Evolutionary conservation across 2,329 filamentous ascomycete species (phyloP).

Genomic region (Botrytis cinerea): DNA sequence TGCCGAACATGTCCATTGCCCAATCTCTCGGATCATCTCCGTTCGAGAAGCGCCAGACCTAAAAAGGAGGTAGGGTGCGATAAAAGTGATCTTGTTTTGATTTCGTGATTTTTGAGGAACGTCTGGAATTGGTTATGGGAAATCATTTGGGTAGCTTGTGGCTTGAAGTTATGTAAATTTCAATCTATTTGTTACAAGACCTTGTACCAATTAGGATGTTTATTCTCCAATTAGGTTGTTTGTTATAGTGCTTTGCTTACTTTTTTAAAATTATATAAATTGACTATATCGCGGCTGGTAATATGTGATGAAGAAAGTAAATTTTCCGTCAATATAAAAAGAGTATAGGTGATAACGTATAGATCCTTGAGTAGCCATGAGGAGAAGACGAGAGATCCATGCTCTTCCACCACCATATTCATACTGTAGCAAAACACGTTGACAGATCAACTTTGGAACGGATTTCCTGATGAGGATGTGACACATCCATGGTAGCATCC

Average conservation of each 20-base stretch:
- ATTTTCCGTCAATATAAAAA: not conserved
- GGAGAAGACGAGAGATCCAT: not conserved
- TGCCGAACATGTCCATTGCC: conserved; percentile 15
- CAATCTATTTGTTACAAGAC: conserved; percentile 21
- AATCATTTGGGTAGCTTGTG: conserved; percentile 9
- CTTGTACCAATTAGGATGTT: conserved; percentile 12
- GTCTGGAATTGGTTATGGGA: conserved; percentile 1
- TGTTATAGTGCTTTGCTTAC: conserved; percentile 14
- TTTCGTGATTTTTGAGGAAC: not conserved
- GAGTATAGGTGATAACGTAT: not conserved
- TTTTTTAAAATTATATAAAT: not conserved
- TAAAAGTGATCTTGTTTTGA: not conserved
- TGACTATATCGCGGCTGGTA: not conserved
- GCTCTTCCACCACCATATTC: not conserved
- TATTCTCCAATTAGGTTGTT: not conserved
- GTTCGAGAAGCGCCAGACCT: conserved; percentile 1
- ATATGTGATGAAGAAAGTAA: not conserved
- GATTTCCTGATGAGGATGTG: conserved; percentile 19
- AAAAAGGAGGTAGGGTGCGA: not conserved
- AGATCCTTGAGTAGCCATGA: conserved; percentile 8
- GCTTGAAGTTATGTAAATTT: conserved; percentile 17
- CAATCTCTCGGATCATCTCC: conserved; percentile 26
- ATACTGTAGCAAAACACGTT: conserved; percentile 15
- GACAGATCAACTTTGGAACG: conserved; percentile 11
- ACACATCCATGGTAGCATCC: conserved; percentile 21